Evolutionary conservation across 345 rosid genomes (phyloP), one percentile per base, ranked within the genome.

Genomic region (Rhizophora mangle): DNA sequence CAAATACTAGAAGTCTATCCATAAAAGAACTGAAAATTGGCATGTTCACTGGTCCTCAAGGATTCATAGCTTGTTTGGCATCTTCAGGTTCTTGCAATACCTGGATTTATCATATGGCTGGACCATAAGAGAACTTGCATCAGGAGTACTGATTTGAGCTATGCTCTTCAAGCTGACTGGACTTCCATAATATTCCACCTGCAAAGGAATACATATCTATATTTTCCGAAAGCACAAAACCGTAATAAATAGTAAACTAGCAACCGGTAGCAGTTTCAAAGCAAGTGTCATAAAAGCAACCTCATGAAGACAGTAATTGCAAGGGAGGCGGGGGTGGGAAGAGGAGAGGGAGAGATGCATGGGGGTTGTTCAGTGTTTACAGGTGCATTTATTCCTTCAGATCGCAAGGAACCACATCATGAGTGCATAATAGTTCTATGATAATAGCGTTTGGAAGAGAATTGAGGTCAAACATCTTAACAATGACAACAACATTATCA

Each of bases 41-140:
- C 16, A 61, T 1, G 22, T 30, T 24, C 29, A 9, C 10, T 30
- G 54, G 27, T 59, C 43, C 76, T 49, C 6, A 53, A 53, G 60
- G 8, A 65, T 36, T 39, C 22, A 10, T 59, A 75, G 20, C 19
- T 49, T 56, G 62, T 49, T 55, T 46, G 63, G 60, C 30, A 22
- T 46, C 55, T 47, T 58, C 19, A 6, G 49, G 21, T 62, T 46
- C 21, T 39, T 60, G 18, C 18, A 62, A 57, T 79, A 94, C 97
- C 97, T 94, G 79, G 97, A 91, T 75, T 94, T 94, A 81, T 94
- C 97, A 74, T 79, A 94, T 63, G 98, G 97, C 79, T 91, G 93
- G 74, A 94, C 74, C 94, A 94, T 77, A 31, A 94, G 86, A 85
- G 98, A 89, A 76, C 81, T 84, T 27, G 92, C 87, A 83, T 94